Evolutionary conservation across 352 stramenopile species (phyloP).

Genomic region (Pythium myriotylum): DNA sequence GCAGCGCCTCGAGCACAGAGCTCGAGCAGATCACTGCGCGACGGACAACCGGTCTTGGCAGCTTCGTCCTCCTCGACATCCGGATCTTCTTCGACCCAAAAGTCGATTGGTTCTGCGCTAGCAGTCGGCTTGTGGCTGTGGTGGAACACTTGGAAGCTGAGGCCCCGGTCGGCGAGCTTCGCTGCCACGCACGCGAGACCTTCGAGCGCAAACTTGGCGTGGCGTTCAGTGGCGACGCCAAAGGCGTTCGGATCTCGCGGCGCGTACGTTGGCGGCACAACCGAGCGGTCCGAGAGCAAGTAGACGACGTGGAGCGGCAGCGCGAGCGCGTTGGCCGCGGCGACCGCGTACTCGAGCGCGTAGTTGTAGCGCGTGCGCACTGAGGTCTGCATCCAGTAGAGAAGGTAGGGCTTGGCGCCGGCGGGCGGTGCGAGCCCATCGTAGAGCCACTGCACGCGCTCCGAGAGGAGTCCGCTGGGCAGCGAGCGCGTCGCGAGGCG

Average conservation of each 20-base stretch:
- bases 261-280: conserved; percentile 24
- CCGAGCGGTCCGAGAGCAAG: conserved; percentile 62
- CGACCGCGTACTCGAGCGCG: conserved; percentile 75
- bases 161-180: conserved; percentile 43
- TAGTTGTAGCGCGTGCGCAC: conserved; percentile 86
- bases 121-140: conserved; percentile 32
- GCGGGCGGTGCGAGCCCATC: conserved; percentile 37
- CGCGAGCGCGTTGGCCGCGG: conserved; percentile 59
- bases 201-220: conserved; percentile 77
- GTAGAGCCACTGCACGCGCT: conserved; percentile 80
- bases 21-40: conserved; percentile 46
- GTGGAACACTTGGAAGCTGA: conserved; percentile 72
- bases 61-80: conserved; percentile 6
- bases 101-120: conserved; percentile 4
- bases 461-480: conserved; percentile 58
- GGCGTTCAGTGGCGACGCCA: conserved; percentile 65
- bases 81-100: conserved; percentile 24
- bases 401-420: conserved; percentile 39
- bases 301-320: conserved; percentile 81
- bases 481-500: conserved; percentile 37
- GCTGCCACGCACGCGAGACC: conserved; percentile 52
- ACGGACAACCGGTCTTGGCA: not conserved
- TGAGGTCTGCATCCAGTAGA: conserved; percentile 91
- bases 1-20: conserved; percentile 50
- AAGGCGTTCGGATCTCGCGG: conserved; percentile 62